These are phyloP conservation scores for Sarocladium kiliense DNA, from an alignment of 2,329 filamentous ascomycete species.

Conservation along the genomic window DNA sequence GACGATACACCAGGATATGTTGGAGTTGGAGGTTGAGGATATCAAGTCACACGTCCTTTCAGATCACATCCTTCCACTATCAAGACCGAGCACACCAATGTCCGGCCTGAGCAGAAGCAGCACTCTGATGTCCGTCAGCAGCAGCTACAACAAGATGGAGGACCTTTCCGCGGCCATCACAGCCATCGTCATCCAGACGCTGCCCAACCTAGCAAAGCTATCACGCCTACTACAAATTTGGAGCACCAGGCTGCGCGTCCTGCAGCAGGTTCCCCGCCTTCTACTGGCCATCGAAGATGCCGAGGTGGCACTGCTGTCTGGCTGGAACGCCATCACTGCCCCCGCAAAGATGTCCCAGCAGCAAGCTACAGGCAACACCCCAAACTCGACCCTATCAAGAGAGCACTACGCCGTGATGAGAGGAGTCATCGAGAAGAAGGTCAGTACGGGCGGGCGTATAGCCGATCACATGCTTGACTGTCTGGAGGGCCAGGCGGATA, in stretches of 20 bases:
- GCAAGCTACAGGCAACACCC: background rate
- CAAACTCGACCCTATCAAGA: constrained; percentile 25
- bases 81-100: constrained; percentile 30
- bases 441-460: constrained; percentile 63
- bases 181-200: constrained; percentile 80
- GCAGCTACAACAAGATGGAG: constrained; percentile 67
- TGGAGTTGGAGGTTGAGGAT: constrained; percentile 72
- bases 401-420: constrained; percentile 55
- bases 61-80: constrained; percentile 63
- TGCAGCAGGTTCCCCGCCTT: constrained; percentile 68
- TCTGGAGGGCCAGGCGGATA: constrained; percentile 78
- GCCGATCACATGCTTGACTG: constrained; percentile 84
- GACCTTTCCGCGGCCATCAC: constrained; percentile 89
- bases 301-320: constrained; percentile 59
- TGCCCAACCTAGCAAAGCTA: constrained; percentile 75
- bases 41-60: constrained; percentile 84
- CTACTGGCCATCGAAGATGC: constrained; percentile 61
- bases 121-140: constrained; percentile 41
- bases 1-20: constrained; percentile 65
- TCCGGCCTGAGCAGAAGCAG: constrained; percentile 19
- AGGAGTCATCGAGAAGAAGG: constrained; percentile 59
- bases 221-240: constrained; percentile 70
- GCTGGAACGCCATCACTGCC: constrained; percentile 56
- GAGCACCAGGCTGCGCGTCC: constrained; percentile 69
- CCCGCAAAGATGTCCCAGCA: constrained; percentile 13